Conservation (phyloP, 305 asterid species). For the Solanum hybrid region DNA sequence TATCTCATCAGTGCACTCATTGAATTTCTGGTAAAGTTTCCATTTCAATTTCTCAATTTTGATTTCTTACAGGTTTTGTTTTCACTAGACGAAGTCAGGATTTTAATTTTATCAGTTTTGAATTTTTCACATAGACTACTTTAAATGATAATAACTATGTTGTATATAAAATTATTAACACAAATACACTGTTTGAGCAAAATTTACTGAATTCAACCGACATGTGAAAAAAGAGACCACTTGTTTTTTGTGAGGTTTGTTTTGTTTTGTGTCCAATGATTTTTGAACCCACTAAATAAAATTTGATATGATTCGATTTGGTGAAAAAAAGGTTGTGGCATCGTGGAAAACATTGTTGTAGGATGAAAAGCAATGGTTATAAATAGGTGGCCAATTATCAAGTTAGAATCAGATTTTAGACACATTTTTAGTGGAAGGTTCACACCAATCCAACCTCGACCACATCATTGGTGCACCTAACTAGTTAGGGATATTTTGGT, state of each 20-base stretch:
- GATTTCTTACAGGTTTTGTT: neutral
- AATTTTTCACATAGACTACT: neutral
- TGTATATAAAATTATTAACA: neutral
- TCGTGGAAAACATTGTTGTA: neutral
- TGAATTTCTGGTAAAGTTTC: constrained; percentile 1
- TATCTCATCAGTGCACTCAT: constrained; percentile 20
- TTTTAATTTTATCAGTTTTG: neutral
- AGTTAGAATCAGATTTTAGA: neutral
- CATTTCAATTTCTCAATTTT: neutral
- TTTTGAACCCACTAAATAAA: neutral
- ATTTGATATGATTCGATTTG: neutral
- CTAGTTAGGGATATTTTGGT: neutral
- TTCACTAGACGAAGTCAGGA: neutral
- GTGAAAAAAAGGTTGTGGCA: neutral
- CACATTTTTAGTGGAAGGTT: neutral
- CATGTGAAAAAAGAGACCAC: neutral
- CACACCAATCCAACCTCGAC: neutral
- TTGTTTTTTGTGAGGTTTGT: neutral
- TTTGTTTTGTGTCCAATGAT: neutral
- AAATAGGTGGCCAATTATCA: neutral
- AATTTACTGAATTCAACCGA: neutral
- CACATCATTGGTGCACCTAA: neutral
- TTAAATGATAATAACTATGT: neutral
- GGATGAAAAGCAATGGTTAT: neutral
- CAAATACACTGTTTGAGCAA: neutral